These are phyloP conservation scores for Conticribra guillardii DNA, from an alignment of 108 stramenopile genomes.

Conservation along the genomic window DNA sequence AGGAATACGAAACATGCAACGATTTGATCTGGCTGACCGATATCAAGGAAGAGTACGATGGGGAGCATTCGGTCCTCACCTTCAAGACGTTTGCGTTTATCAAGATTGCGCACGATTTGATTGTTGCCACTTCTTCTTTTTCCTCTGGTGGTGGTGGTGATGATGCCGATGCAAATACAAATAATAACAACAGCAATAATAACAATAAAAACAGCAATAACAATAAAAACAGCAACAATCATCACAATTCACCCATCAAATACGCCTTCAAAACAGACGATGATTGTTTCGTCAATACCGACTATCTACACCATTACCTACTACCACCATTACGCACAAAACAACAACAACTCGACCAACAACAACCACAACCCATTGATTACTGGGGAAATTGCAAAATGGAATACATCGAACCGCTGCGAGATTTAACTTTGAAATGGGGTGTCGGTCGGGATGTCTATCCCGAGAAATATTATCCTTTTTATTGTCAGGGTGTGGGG, in stretches of 20 bases:
- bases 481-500: constrained; percentile 39
- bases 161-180: too few relatives aligned
- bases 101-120: neutral
- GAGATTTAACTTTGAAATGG: constrained; percentile 19
- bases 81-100: constrained; percentile 3
- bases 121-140: too few relatives aligned
- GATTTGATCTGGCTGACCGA: constrained; percentile 10
- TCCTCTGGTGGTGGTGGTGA: too few relatives aligned
- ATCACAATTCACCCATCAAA: too few relatives aligned
- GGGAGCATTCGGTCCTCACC: constrained; percentile 3
- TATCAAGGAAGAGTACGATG: constrained; percentile 5
- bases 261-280: constrained; percentile 47
- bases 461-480: constrained; percentile 28
- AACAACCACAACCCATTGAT: neutral
- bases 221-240: neutral
- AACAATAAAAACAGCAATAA: neutral
- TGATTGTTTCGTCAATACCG: constrained; percentile 37
- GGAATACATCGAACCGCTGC: neutral
- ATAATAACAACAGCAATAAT: neutral
- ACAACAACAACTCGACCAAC: neutral
- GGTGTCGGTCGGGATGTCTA: constrained; percentile 17
- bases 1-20: neutral
- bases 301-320: constrained; percentile 12
- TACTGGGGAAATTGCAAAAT: constrained; percentile 2
- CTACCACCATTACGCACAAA: neutral